A percentile compares a stretch with the other conserved stretches of the same genome.
phyloP scores from a whole-genome alignment of 352 stramenopile genomes.

The Globisporangium echinulatum region DNA sequence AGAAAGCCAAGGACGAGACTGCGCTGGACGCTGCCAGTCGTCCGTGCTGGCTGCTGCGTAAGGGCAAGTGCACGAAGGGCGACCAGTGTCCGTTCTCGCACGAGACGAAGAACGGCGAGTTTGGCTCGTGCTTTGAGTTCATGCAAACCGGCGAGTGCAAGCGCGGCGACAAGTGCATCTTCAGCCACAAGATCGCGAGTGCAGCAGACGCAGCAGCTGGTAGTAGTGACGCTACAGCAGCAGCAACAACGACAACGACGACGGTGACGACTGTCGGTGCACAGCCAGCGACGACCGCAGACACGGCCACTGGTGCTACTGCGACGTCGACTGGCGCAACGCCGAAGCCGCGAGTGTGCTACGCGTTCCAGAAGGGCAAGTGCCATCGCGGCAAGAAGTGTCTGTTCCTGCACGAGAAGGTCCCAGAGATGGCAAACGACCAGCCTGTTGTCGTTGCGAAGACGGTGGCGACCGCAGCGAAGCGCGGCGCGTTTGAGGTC shows the following conservation, averaged over 20 bases:
- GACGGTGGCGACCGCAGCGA: slow-evolving; percentile 6
- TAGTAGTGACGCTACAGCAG: not conserved
- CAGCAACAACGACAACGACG: slow-evolving; percentile 3
- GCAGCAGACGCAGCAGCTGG: not conserved
- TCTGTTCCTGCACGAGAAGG: slow-evolving; percentile 51
- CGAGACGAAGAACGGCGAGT: slow-evolving; percentile 62
- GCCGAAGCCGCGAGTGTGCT: slow-evolving; percentile 54
- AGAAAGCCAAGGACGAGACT: slow-evolving; percentile 30
- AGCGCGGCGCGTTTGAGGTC: slow-evolving; percentile 29
- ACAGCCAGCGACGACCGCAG: not conserved
- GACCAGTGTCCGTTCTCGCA: slow-evolving; percentile 68
- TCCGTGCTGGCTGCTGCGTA: slow-evolving; percentile 67
- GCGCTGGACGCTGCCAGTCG: slow-evolving; percentile 33
- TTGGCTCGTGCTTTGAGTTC: slow-evolving; percentile 78
- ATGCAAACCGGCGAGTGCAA: slow-evolving; percentile 68
- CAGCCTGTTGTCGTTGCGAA: slow-evolving; percentile 9
- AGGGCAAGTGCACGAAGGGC: slow-evolving; percentile 74
- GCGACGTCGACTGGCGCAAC: not conserved
- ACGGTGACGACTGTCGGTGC: slow-evolving; percentile 1
- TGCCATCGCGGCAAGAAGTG: slow-evolving; percentile 72
- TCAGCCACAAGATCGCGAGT: slow-evolving; percentile 30
- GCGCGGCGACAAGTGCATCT: slow-evolving; percentile 67
- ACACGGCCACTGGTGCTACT: too few species aligned
- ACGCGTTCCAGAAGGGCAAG: slow-evolving; percentile 66
- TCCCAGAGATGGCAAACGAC: slow-evolving; percentile 19